phyloP scores from a whole-genome alignment of 2,329 filamentous ascomycete species.

The Zopfia rhizophila region DNA sequence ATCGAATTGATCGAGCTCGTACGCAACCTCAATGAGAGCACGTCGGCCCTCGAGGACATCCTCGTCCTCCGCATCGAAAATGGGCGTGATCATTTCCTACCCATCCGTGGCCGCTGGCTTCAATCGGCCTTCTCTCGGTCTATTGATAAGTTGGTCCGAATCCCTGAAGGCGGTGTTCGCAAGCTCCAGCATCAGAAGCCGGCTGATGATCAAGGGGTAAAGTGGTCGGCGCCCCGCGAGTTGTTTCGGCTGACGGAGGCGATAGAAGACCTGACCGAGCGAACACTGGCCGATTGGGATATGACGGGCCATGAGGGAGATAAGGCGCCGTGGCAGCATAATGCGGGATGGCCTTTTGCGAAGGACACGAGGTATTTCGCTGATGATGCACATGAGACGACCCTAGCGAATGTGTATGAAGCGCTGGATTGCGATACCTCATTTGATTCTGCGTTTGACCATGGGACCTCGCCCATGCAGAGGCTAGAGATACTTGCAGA shows the following conservation, averaged over 20 bases:
- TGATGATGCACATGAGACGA: slow-evolving; percentile 53
- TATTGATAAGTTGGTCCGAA: slow-evolving; percentile 85
- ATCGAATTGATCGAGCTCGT: slow-evolving; percentile 73
- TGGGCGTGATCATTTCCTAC: slow-evolving; percentile 92
- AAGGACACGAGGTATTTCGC: slow-evolving; percentile 59
- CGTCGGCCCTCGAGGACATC: slow-evolving; percentile 79
- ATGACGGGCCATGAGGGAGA: slow-evolving; percentile 61
- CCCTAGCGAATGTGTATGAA: slow-evolving; percentile 62
- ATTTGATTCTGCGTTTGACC: slow-evolving; percentile 67
- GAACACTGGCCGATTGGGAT: slow-evolving; percentile 70
- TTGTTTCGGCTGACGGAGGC: slow-evolving; percentile 89
- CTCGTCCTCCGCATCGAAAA: slow-evolving; percentile 84
- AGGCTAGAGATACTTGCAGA: slow-evolving; percentile 80
- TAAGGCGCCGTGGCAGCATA: slow-evolving; percentile 63
- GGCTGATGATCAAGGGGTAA: slow-evolving; percentile 60
- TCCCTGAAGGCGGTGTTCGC: slow-evolving; percentile 82
- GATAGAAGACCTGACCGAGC: slow-evolving; percentile 69
- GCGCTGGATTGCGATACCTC: slow-evolving; percentile 77
- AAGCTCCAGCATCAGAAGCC: slow-evolving; percentile 70
- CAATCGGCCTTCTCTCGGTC: slow-evolving; percentile 85
- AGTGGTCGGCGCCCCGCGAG: slow-evolving; percentile 86
- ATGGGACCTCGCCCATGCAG: slow-evolving; percentile 70
- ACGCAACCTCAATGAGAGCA: slow-evolving; percentile 75
- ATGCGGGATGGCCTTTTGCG: slow-evolving; percentile 70
- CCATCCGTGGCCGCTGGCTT: slow-evolving; percentile 80